These are phyloP conservation scores for Tuctoria greenei DNA, from an alignment of 176 grass and related monocot species.

Conservation along the genomic window DNA sequence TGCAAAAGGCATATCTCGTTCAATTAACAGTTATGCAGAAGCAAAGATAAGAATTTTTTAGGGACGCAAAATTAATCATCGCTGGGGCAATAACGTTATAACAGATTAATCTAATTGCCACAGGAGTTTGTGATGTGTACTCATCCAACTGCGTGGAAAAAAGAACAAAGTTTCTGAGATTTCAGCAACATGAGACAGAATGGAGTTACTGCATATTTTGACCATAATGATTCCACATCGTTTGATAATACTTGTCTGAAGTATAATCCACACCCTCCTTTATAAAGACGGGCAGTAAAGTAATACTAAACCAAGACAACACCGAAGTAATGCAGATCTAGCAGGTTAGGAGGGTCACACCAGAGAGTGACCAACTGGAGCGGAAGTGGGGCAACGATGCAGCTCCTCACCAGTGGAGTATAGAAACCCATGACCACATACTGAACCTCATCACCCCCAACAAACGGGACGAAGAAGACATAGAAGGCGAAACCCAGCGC, in stretches of 20 bases:
- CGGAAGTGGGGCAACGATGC: background rate
- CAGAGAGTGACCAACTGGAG: background rate
- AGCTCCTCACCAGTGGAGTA: conserved; percentile 65
- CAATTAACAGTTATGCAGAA: background rate
- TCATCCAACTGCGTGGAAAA: background rate
- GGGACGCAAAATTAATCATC: background rate
- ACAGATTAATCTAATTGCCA: background rate
- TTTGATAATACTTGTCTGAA: background rate
- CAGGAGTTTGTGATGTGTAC: background rate
- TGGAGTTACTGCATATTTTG: background rate
- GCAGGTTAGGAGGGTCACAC: background rate
- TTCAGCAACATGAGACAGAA: background rate
- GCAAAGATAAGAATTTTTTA: background rate
- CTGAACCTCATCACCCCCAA: conserved; percentile 52
- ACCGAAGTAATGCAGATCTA: conserved; percentile 6
- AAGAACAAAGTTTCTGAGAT: background rate
- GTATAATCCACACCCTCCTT: background rate
- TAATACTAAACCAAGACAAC: no score
- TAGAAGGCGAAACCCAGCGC: conserved; percentile 80
- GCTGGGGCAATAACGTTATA: background rate
- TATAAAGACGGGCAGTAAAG: no score
- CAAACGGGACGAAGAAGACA: conserved; percentile 79
- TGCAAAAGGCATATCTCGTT: conserved; percentile 24
- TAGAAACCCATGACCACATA: conserved; percentile 68
- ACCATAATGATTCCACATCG: background rate